A percentile compares a stretch with the other conserved stretches of the same genome.
These are phyloP conservation scores for Mallotus nudiflorus DNA, from an alignment of 345 rosid species.

Conservation along the genomic window DNA sequence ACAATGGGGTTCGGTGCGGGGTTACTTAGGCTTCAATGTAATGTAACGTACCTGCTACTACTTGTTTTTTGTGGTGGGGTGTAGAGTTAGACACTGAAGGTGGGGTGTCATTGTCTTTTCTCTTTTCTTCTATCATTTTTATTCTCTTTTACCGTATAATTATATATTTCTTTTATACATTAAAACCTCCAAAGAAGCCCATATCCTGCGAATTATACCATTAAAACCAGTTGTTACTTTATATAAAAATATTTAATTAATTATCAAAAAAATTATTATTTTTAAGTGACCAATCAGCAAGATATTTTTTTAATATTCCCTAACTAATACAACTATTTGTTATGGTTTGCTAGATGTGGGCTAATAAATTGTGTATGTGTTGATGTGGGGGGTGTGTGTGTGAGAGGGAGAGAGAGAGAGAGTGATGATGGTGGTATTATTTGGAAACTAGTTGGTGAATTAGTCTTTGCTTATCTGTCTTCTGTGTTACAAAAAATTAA, in stretches of 20 bases:
- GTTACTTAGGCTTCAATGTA: conserved; percentile 33
- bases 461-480: not conserved
- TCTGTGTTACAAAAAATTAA: not conserved
- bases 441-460: not conserved
- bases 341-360: not conserved
- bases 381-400: no score
- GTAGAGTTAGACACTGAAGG: not conserved
- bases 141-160: not conserved
- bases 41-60: conserved; percentile 23
- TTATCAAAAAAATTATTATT: no score
- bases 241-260: no score
- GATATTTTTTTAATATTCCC: no score
- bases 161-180: no score
- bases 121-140: not conserved
- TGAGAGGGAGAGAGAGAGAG: no score
- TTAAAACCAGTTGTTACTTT: no score
- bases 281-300: no score
- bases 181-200: no score
- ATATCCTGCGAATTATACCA: no score
- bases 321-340: no score
- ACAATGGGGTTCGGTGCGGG: conserved; percentile 4
- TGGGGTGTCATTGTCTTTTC: conserved; percentile 28
- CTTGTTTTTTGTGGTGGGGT: conserved; percentile 26
- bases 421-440: not conserved
- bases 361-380: no score